Conservation (phyloP, 169 alveolate genomes). For the Babesia ovis region DNA sequence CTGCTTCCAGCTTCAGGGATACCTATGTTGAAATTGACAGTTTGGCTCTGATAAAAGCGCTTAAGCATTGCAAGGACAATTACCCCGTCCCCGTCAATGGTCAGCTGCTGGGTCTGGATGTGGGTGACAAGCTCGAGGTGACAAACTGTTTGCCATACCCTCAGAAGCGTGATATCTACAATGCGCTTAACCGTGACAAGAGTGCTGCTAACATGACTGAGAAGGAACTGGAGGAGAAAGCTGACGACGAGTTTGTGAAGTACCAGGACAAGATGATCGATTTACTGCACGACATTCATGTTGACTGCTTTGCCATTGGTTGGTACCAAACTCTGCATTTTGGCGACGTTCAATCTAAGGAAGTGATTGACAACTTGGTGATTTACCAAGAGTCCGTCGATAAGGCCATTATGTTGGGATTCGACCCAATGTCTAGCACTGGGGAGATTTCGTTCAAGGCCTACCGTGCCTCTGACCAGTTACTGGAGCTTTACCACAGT, state of each 20-base stretch:
- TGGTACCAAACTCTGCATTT: conserved; percentile 84
- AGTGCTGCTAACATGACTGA: conserved; percentile 65
- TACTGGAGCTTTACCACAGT: conserved; percentile 62
- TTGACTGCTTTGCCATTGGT: conserved; percentile 86
- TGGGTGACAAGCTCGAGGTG: conserved; percentile 80
- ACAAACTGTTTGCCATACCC: conserved; percentile 86
- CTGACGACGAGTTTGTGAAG: conserved; percentile 82
- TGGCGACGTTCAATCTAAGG: conserved; percentile 81
- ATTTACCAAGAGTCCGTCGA: conserved; percentile 78
- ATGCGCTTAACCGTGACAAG: conserved; percentile 71
- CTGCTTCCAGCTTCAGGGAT: conserved; percentile 13
- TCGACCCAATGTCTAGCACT: conserved; percentile 68
- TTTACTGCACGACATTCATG: conserved; percentile 81
- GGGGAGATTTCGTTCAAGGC: conserved; percentile 79
- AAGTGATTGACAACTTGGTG: conserved; percentile 76
- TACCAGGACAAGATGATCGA: conserved; percentile 84
- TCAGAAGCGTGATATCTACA: conserved; percentile 77
- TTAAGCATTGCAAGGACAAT: conserved; percentile 83
- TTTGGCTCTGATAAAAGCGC: conserved; percentile 77
- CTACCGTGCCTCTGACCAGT: conserved; percentile 74
- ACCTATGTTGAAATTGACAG: conserved; percentile 76
- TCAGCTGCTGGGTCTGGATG: conserved; percentile 81
- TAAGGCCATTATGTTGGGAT: conserved; percentile 76
- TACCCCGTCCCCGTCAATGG: conserved; percentile 85
- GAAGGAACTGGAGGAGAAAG: conserved; percentile 80